Evolutionary conservation across 768 basidiomycete genomes (phyloP).

Genomic region (Suillus alpinus): DNA sequence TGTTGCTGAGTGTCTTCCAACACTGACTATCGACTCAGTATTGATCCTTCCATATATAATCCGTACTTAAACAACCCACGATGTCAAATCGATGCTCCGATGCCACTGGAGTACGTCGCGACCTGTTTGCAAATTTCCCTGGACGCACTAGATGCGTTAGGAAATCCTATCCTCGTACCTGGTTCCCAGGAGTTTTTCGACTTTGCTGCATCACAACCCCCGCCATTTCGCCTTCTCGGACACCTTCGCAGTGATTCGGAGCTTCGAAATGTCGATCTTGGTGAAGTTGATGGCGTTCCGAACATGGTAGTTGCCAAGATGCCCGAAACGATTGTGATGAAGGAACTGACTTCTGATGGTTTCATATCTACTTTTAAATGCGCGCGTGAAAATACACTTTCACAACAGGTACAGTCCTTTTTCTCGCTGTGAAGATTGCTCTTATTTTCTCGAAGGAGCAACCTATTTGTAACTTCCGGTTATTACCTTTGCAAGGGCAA

Average conservation of each 20-base stretch:
- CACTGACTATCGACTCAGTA: constrained; percentile 16
- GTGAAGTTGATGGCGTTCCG: constrained; percentile 40
- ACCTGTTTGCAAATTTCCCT: constrained; percentile 42
- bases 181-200: constrained; percentile 37
- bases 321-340: constrained; percentile 40
- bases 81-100: constrained; percentile 40
- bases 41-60: constrained; percentile 32
- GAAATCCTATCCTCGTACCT: constrained; percentile 39
- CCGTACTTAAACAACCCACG: constrained; percentile 30
- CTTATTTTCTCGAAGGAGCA: constrained; percentile 35
- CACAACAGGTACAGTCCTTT: constrained; percentile 15
- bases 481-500: constrained; percentile 49
- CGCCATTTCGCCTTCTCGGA: constrained; percentile 42
- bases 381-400: constrained; percentile 28
- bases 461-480: constrained; percentile 49
- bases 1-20: constrained; percentile 3
- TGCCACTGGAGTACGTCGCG: constrained; percentile 44
- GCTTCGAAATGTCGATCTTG: constrained; percentile 40
- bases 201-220: constrained; percentile 31
- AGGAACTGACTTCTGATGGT: constrained; percentile 37
- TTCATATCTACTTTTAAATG: constrained; percentile 39
- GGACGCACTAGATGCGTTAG: constrained; percentile 40
- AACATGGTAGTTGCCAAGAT: constrained; percentile 42
- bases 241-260: constrained; percentile 34
- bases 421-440: constrained; percentile 6